Conservation (phyloP, 768 basidiomycete genomes). For the Tylopilus intermedius region DNA sequence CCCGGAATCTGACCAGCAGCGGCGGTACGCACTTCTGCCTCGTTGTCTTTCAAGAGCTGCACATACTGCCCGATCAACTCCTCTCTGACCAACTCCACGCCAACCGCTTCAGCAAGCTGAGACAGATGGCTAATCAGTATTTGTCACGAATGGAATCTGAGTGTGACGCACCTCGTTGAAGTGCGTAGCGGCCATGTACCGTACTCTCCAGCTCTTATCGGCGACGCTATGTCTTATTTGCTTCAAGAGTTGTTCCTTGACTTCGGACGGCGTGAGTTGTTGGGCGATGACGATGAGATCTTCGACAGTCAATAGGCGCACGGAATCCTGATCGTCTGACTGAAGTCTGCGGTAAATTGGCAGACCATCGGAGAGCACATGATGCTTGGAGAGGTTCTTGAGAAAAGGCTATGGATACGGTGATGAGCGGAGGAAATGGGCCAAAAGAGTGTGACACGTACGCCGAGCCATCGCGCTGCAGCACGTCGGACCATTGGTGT, state of each 20-base stretch:
- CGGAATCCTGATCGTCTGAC: slow-evolving; percentile 96
- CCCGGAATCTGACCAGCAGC: slow-evolving; percentile 96
- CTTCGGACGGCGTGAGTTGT: slow-evolving; percentile 79
- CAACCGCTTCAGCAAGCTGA: slow-evolving; percentile 88
- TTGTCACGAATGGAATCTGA: background rate
- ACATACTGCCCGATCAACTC: slow-evolving; percentile 93
- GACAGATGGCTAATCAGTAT: background rate
- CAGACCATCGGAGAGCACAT: slow-evolving; percentile 82
- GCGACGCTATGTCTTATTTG: slow-evolving; percentile 84
- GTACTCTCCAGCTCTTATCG: slow-evolving; percentile 97
- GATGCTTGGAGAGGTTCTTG: slow-evolving; percentile 70
- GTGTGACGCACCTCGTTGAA: slow-evolving; percentile 75
- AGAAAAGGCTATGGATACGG: slow-evolving; percentile 57
- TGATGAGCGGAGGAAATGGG: slow-evolving; percentile 9
- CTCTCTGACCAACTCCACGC: slow-evolving; percentile 84
- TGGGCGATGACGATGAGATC: slow-evolving; percentile 90
- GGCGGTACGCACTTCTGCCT: slow-evolving; percentile 96
- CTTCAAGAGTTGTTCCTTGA: slow-evolving; percentile 83
- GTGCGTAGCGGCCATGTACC: slow-evolving; percentile 97
- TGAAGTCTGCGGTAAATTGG: slow-evolving; percentile 92
- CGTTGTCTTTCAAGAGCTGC: slow-evolving; percentile 92
- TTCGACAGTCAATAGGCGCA: slow-evolving; percentile 90
- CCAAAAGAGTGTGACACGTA: slow-evolving; percentile 40
- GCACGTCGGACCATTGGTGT: slow-evolving; percentile 98
- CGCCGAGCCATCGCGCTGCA: slow-evolving; percentile 93